A percentile compares a stretch with the other conserved stretches of the same genome.
Evolutionary conservation across 805 yeast genomes (phyloP).

Genomic region (Jamesozyma gamospora): DNA sequence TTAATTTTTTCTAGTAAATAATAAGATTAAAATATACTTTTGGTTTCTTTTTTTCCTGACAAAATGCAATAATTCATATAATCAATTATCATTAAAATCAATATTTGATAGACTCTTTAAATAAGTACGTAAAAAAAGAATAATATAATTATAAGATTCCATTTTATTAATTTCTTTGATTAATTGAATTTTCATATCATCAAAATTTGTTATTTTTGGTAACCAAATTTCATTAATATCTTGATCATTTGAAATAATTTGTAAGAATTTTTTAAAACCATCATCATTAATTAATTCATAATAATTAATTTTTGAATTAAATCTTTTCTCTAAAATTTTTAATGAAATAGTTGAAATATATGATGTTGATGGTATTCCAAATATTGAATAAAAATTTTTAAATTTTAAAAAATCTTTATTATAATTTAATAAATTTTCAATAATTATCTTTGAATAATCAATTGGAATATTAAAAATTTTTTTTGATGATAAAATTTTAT

Average conservation of each 20-base stretch:
- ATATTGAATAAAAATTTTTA: constrained; percentile 14
- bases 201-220: constrained; percentile 24
- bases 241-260: background rate
- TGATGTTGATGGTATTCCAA: constrained; percentile 20
- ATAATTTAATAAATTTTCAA: constrained; percentile 11
- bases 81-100: background rate
- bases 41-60: no score
- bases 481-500: constrained; percentile 13
- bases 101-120: constrained; percentile 37
- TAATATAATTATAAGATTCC: constrained; percentile 41
- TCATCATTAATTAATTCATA: constrained; percentile 13
- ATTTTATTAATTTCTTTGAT: constrained; percentile 29
- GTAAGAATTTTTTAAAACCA: constrained; percentile 13
- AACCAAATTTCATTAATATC: constrained; percentile 8
- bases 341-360: constrained; percentile 8
- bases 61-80: no score
- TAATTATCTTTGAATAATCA: constrained; percentile 11
- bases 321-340: constrained; percentile 7
- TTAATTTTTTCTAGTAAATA: no score
- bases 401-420: constrained; percentile 4
- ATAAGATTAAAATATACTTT: no score
- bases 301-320: constrained; percentile 4
- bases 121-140: constrained; percentile 43
- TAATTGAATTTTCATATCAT: constrained; percentile 37
- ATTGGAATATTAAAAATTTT: constrained; percentile 17